Conservation (phyloP, 768 basidiomycete species). For the Coprinellus micaceus region DNA sequence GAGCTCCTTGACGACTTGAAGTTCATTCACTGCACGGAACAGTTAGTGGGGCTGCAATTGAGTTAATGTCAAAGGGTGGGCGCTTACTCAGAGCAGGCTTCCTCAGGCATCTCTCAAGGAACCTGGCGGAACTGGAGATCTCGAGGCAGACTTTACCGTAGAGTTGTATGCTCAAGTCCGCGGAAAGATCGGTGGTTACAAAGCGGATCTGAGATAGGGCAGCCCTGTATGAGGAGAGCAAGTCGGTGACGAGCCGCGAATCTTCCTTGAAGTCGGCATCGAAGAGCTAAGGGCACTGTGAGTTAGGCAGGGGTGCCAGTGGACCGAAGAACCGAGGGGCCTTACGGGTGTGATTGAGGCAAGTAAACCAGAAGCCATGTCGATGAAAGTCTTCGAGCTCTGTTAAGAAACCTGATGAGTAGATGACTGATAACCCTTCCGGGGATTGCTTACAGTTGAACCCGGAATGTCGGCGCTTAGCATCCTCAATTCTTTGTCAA, state of each 20-base stretch:
- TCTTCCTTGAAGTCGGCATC: neutral
- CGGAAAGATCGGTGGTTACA: neutral
- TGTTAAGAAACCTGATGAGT: neutral
- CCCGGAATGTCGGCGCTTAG: neutral
- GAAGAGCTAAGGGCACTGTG: neutral
- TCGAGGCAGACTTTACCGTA: conserved; percentile 1
- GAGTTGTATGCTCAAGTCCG: neutral
- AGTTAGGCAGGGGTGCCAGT: too few relatives aligned
- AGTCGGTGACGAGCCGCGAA: neutral
- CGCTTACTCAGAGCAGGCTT: conserved; percentile 1
- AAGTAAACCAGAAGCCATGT: conserved; percentile 1
- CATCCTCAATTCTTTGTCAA: neutral
- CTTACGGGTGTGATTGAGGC: neutral
- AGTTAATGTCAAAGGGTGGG: too few relatives aligned
- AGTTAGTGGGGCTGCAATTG: too few relatives aligned
- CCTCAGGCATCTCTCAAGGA: neutral
- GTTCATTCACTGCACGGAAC: too few relatives aligned
- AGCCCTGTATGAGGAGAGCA: neutral
- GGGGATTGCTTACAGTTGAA: neutral
- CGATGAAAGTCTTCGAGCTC: conserved; percentile 1
- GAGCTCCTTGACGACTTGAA: too few relatives aligned
- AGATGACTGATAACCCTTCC: neutral
- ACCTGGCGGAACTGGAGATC: neutral
- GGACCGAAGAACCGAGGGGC: too few relatives aligned
- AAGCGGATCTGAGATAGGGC: neutral